Conservation (phyloP, 805 yeast species). For the Wickerhamiella musiphila region DNA sequence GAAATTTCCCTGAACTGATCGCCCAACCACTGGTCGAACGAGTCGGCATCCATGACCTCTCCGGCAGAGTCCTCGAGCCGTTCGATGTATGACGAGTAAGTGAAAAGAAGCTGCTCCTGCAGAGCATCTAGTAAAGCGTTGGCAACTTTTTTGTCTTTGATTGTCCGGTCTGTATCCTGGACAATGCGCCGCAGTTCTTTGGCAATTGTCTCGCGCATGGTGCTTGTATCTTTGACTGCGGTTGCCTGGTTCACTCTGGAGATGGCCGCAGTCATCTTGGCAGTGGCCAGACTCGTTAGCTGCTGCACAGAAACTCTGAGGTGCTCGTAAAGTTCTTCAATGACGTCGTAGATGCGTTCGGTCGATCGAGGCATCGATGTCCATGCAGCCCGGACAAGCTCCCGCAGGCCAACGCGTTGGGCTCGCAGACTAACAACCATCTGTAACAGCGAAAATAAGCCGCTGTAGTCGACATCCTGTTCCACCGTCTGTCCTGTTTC, state of each 20-base stretch:
- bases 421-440: background rate
- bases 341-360: constrained; percentile 65
- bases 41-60: constrained; percentile 47
- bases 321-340: constrained; percentile 53
- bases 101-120: constrained; percentile 39
- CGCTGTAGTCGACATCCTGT: constrained; percentile 70
- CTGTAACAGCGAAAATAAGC: constrained; percentile 37
- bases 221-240: constrained; percentile 22
- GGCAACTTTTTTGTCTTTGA: constrained; percentile 37
- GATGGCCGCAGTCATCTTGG: no score
- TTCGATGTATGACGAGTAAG: constrained; percentile 37
- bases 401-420: constrained; percentile 17
- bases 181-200: constrained; percentile 40
- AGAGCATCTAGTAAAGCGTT: constrained; percentile 43
- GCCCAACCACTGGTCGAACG: constrained; percentile 33
- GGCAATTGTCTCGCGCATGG: constrained; percentile 33
- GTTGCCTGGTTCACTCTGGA: constrained; percentile 14
- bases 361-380: constrained; percentile 67
- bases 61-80: constrained; percentile 23
- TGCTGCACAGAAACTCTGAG: constrained; percentile 53
- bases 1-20: constrained; percentile 14
- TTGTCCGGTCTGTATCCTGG: constrained; percentile 33
- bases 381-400: constrained; percentile 33
- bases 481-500: constrained; percentile 57
- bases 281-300: no score